Base-by-base conservation (phyloP, 192 early-diverging fungal species). In the Backusella liffmaniae region DNA sequence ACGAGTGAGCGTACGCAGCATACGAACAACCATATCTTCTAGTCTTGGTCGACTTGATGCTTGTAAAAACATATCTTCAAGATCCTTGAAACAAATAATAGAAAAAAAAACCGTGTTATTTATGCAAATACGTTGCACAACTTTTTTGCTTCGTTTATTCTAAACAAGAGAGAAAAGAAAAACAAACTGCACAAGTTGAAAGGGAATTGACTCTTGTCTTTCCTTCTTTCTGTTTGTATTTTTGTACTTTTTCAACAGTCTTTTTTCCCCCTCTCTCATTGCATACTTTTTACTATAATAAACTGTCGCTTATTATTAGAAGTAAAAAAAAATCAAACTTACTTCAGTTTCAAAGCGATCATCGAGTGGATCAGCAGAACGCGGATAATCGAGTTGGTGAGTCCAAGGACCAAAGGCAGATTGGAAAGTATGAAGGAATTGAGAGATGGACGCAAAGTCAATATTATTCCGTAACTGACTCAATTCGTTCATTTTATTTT, bases 401-500 rank as follows among this genome's bases (percentile, higher is more conserved):
- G 56, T 78, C 83, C 62, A 84, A 73, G 44, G 84, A 67, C 70
- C 65, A 68, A 92, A 87, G 1, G 85, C 89, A 21, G 81, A 74
- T 70, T 86, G 80, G 76, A 91, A 93, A 49, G 90, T 81, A 73
- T 90, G 88, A 9, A 93, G 73, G 79, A 94, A 94, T 79, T 94
- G 92, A 21, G 83, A 85, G 65, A 93, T 80, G 26, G 91, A 84
- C 16, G 89, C 90, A 87, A 94, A 94, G 70, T 92, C 85, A 84
- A 87, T 88, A 74, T 80, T 77, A 32, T 81, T 77, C 69, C 90
- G 85, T 36, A 91, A 75, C 56, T 62, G 56, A 62, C 8, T 62
- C 21, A 62, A 23, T 26, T 62, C 56, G 26, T 62, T 29, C 56
- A 62, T 62, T 62, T 62, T 62, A 23, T 13, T 13, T 12, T 26